Base-by-base conservation (phyloP, 1,139 yeast genomes). In the Pneumocystis murina region DNA sequence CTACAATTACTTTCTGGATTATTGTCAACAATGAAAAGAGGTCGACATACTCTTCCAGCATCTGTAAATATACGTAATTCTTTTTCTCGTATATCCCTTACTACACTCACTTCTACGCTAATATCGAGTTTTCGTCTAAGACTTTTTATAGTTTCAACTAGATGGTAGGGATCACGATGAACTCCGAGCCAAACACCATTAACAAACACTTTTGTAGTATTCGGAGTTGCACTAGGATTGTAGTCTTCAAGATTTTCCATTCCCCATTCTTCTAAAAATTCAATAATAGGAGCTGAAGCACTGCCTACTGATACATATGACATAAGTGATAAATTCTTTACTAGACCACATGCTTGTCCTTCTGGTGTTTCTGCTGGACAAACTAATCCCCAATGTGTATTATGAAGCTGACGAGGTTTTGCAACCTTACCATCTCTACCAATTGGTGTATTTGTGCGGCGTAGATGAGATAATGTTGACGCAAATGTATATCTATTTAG, bases 301-400 rank as follows among this genome's bases (percentile, higher is more conserved):
- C 96, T 84, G 75, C 98, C 98, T 68, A 94, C 98, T 38, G 98
- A 92, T 65, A 92, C 90, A 79, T 97, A 90, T 1, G 97, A 84
- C 97, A 94, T 91, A 70, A 92, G 80, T 0, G 97, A 90, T 74
- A 92, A 80, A 75, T 92, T 92, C 79, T 92, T 92, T 64, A 94
- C 98, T 75, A 92, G 81, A 72, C 99, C 99, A 87, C 99, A 92
- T 62, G 99, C 98, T 78, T 92, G 98, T 72, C 99, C 99, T 80
- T 92, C 99, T 2, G 99, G 99, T 17, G 99, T 92, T 76, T 92
- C 99, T 35, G 99, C 98, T 60, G 99, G 98, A 77, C 99, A 92
- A 59, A 92, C 98, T 72, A 92, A 82, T 72, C 99, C 99, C 98
- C 98, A 94, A 78, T 94, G 99, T 38, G 98, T 92, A 75, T 94